Percentiles rank a stretch among this genome's conserved stretches.
Evolutionary conservation across 495 filamentous ascomycete genomes (phyloP).

Genomic region (Cryomyces antarcticus): DNA sequence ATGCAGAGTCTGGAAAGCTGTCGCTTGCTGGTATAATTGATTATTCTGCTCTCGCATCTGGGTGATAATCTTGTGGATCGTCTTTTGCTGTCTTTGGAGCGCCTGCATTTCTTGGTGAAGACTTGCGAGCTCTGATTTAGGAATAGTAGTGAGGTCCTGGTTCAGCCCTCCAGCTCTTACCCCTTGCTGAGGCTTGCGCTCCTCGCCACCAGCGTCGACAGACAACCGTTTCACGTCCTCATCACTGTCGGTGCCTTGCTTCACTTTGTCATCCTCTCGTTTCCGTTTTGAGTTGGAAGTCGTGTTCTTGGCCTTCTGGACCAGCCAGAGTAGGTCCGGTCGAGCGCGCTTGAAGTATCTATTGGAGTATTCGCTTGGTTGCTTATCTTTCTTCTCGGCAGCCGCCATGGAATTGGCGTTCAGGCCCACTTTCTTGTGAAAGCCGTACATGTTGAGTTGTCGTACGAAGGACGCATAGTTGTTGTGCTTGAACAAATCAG

Average conservation of each 20-base stretch:
- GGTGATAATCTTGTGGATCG: constrained; percentile 59
- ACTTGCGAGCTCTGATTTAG: constrained; percentile 57
- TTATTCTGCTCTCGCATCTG: constrained; percentile 69
- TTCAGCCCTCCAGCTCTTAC: constrained; percentile 24
- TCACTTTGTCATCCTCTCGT: constrained; percentile 47
- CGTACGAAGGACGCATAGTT: constrained; percentile 98
- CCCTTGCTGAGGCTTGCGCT: constrained; percentile 12
- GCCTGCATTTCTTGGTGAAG: constrained; percentile 62
- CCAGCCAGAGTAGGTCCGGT: constrained; percentile 88
- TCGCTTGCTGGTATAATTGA: constrained; percentile 72
- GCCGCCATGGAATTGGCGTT: constrained; percentile 96
- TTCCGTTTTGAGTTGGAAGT: constrained; percentile 35
- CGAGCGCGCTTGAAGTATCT: constrained; percentile 87
- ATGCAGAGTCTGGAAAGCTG: constrained; percentile 77
- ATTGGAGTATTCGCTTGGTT: constrained; percentile 93
- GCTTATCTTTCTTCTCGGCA: constrained; percentile 90
- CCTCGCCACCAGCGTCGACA: constrained; percentile 5
- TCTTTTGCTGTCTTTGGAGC: constrained; percentile 64
- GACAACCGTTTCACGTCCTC: constrained; percentile 13
- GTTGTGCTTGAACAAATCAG: constrained; percentile 97
- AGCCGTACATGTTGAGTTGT: constrained; percentile 98
- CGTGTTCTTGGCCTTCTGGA: constrained; percentile 77
- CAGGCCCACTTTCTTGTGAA: constrained; percentile 94
- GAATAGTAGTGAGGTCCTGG: constrained; percentile 25
- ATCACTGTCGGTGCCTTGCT: constrained; percentile 24